Conservation (phyloP, 1,284 basidiomycete genomes). For the Dichomitus squalens region DNA sequence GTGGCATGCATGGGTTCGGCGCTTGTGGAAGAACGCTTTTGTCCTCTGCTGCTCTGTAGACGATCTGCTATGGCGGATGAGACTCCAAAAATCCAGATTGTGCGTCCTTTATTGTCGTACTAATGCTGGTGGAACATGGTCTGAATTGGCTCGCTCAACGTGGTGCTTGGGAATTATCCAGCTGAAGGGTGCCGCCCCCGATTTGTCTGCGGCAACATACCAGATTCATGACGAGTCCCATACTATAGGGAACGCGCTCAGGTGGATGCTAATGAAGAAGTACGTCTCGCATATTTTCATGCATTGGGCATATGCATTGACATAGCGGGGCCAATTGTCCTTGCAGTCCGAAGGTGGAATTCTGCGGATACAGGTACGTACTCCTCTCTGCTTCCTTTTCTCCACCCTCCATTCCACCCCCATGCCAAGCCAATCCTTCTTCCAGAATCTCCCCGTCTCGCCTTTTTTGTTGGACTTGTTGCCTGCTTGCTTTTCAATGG, state of each 20-base stretch:
- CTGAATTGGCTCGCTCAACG: too few species aligned
- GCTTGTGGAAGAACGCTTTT: not conserved
- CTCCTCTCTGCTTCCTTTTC: not conserved
- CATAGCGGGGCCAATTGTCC: conserved; percentile 1
- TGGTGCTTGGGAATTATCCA: conserved; percentile 28
- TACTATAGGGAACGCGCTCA: conserved; percentile 91
- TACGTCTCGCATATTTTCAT: conserved; percentile 41
- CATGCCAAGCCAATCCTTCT: conserved; percentile 1
- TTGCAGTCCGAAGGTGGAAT: conserved; percentile 93
- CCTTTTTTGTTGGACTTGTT: conserved; percentile 4
- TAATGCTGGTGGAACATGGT: not conserved
- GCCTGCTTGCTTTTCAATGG: not conserved
- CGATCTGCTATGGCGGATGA: conserved; percentile 45
- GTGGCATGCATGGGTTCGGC: not conserved
- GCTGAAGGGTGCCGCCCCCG: conserved; percentile 78
- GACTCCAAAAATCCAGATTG: conserved; percentile 58
- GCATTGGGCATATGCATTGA: conserved; percentile 6
- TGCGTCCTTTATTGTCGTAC: conserved; percentile 33
- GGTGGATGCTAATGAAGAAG: conserved; percentile 99
- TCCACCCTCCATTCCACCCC: not conserved
- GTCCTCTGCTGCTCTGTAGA: not conserved
- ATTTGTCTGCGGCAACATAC: conserved; percentile 90
- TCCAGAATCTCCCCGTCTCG: not conserved
- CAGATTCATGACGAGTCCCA: conserved; percentile 94
- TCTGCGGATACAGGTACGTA: conserved; percentile 91